Evolutionary conservation across 768 basidiomycete species (phyloP).

Genomic region (Tylopilus plumbeoviolaceoides): DNA sequence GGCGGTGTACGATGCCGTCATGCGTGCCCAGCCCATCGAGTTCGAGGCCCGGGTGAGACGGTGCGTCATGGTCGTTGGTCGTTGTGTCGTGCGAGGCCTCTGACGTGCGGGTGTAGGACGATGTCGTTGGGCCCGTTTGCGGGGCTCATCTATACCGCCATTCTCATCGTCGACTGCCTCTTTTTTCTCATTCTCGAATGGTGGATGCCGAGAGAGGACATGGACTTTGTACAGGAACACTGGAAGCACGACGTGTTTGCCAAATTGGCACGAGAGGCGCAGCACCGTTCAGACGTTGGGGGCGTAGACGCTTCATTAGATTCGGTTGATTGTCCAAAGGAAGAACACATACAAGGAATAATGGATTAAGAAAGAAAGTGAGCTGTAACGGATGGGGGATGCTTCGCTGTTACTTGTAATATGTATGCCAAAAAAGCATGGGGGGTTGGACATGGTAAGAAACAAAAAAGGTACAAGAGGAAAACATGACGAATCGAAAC

Average conservation of each 20-base stretch:
- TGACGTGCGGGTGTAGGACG: slow-evolving; percentile 42
- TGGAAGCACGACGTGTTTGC: slow-evolving; percentile 46
- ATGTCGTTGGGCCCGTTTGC: slow-evolving; percentile 75
- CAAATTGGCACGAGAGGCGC: slow-evolving; percentile 11
- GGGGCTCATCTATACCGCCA: slow-evolving; percentile 85
- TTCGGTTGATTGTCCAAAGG: slow-evolving; percentile 4
- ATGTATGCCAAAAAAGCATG: slow-evolving; percentile 5
- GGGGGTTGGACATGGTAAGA: not conserved
- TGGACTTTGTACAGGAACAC: slow-evolving; percentile 68
- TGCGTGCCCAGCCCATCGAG: slow-evolving; percentile 58
- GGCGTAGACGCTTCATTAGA: not conserved
- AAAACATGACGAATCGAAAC: not conserved
- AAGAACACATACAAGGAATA: slow-evolving; percentile 18
- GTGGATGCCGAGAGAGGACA: slow-evolving; percentile 71
- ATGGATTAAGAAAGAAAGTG: slow-evolving; percentile 10
- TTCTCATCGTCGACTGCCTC: slow-evolving; percentile 83
- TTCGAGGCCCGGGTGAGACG: slow-evolving; percentile 75
- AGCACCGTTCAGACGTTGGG: not conserved
- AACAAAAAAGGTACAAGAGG: not conserved
- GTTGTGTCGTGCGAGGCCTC: too few relatives aligned
- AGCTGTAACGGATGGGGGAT: not conserved
- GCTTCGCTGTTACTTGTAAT: slow-evolving; percentile 1
- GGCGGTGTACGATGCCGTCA: slow-evolving; percentile 68
- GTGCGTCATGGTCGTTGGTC: slow-evolving; percentile 36
- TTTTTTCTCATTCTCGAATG: slow-evolving; percentile 85